Evolutionary conservation across 1,284 basidiomycete species (phyloP).

Genomic region (Tilletia caries): DNA sequence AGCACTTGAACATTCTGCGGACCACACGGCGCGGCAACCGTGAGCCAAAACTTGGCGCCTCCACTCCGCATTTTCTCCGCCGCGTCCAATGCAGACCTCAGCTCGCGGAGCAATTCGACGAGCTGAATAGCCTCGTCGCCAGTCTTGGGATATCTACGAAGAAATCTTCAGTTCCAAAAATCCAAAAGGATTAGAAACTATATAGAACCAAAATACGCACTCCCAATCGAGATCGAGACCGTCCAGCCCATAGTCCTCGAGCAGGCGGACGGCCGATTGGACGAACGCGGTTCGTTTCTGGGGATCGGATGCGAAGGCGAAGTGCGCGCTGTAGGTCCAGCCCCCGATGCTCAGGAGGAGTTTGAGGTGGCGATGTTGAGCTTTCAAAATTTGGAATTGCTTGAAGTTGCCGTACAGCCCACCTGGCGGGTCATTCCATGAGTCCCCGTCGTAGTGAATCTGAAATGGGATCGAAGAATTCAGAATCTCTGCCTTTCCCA

Average conservation of each 20-base stretch:
- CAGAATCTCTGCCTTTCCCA: background rate
- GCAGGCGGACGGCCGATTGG: conserved; percentile 65
- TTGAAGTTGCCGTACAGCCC: conserved; percentile 82
- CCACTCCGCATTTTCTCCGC: conserved; percentile 59
- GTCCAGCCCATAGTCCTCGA: conserved; percentile 84
- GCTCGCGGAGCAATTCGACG: conserved; percentile 67
- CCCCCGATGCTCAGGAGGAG: conserved; percentile 55
- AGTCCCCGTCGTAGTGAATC: conserved; percentile 64
- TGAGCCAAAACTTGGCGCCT: conserved; percentile 64
- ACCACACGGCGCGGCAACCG: conserved; percentile 79
- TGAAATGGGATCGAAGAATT: conserved; percentile 21
- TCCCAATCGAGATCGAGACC: conserved; percentile 58
- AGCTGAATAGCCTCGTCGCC: conserved; percentile 70
- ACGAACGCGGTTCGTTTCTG: conserved; percentile 67
- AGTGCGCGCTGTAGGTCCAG: conserved; percentile 53
- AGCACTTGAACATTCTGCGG: conserved; percentile 66
- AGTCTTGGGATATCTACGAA: conserved; percentile 17
- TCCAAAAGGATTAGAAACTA: no score
- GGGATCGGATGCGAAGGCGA: conserved; percentile 40
- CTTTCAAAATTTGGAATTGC: conserved; percentile 77
- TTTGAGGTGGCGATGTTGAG: conserved; percentile 62
- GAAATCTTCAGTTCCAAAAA: no score
- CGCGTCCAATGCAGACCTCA: conserved; percentile 67
- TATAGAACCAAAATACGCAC: no score
- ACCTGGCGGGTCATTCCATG: conserved; percentile 28